A percentile compares a stretch with the other conserved stretches of the same genome.
Conservation (phyloP, 371 early-diverging fungal genomes). For the Mortierella sp. region DNA sequence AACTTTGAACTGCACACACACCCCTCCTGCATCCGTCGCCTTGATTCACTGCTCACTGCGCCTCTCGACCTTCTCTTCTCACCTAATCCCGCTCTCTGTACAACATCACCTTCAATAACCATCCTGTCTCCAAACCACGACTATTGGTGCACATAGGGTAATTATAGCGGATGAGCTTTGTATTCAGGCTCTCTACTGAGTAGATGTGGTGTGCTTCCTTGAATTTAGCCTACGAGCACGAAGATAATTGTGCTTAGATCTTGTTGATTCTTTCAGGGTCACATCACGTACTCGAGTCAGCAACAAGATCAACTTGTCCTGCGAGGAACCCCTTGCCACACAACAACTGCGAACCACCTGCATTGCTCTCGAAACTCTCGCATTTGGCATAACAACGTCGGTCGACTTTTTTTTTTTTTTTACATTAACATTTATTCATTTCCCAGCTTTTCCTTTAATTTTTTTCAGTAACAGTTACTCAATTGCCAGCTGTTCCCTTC, state of each 20-base stretch:
- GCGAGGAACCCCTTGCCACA: constrained; percentile 8
- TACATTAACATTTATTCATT: not conserved
- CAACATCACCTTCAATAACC: no score
- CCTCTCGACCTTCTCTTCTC: no score
- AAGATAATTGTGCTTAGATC: not conserved
- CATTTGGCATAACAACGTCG: constrained; percentile 8
- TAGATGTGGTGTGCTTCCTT: no score
- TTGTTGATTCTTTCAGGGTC: not conserved
- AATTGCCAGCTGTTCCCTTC: not conserved
- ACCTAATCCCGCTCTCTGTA: no score
- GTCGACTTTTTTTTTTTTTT: not conserved
- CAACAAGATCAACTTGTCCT: constrained; percentile 22
- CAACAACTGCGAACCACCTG: constrained; percentile 3
- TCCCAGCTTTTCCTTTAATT: not conserved
- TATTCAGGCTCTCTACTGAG: no score
- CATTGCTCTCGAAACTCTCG: not conserved
- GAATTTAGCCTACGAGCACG: not conserved
- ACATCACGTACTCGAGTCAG: not conserved
- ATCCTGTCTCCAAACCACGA: no score
- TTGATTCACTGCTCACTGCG: no score
- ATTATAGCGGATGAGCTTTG: no score
- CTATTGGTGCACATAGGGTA: no score
- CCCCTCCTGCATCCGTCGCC: no score
- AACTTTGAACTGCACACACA: not conserved
- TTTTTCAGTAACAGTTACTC: not conserved